Base-by-base conservation (phyloP, 306 rosid genomes). In the Senna tora region DNA sequence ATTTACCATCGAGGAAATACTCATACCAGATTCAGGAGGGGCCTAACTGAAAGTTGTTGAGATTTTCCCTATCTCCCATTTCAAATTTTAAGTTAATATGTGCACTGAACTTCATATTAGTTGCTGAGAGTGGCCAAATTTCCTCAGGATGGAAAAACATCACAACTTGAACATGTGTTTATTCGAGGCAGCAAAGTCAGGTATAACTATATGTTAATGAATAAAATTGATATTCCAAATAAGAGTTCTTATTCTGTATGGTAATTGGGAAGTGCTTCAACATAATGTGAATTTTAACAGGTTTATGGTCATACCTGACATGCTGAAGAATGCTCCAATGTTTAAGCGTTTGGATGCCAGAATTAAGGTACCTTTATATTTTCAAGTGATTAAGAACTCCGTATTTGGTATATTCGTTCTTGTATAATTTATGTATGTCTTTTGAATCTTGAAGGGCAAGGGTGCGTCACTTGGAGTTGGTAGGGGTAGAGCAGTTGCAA, bases 171-270 rank as follows among this genome's bases (percentile, higher is more conserved):
- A 82, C 99, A 94, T 70, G 97, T 94, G 4, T 94, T 94, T 55
- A 94, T 94, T 46, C 87, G 99, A 75, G 99, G 99, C 77, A 94
- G 99, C 82, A 94, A 94, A 94, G 99, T 94, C 87, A 91, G 97
- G 97, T 91, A 75, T 76, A 5, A 60, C 67, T n/a, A 65, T 58
- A 46, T 25, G 43, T 32, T 76, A 39, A 52, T 55, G 15, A 59
- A 34, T 52, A 17, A 34, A 71, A 57, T 33, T 72, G 55, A 45
- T 72, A 15, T 55, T 69, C 54, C 21, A n/a, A 39, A 21, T 28
- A 49, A 25, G 47, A 39, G 45, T 69, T 52, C 39, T 28, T 47
- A 45, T 53, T 63, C 68, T 47, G 28, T 71, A 34, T 67, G 49
- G 19, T 32, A 61, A 36, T 38, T 62, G 19, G 49, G 22, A 15